Conservation (phyloP, 768 basidiomycete species). For the Boletellus ananiceps region DNA sequence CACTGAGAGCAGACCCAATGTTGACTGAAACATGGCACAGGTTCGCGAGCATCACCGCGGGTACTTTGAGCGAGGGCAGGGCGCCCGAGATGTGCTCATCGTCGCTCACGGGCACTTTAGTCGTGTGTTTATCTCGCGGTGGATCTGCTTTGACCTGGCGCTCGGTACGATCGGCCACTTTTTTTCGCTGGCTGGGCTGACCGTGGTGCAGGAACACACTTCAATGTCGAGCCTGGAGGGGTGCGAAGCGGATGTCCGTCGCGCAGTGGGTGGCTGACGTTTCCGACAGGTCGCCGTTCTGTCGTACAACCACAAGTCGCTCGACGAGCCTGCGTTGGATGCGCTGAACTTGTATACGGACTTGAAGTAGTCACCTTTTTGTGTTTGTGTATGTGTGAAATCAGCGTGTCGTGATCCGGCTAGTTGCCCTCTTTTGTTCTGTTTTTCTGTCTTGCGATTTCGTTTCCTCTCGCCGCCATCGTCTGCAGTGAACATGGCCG, state of each 20-base stretch:
- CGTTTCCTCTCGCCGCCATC: slow-evolving; percentile 16
- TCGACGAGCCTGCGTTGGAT: slow-evolving; percentile 73
- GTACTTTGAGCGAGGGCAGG: slow-evolving; percentile 62
- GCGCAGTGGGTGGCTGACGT: slow-evolving; percentile 5
- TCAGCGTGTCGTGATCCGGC: slow-evolving; percentile 9
- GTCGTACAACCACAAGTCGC: slow-evolving; percentile 76
- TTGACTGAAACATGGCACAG: slow-evolving; percentile 32
- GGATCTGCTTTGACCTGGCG: slow-evolving; percentile 65
- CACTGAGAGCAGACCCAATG: background rate
- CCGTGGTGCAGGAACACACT: slow-evolving; percentile 54
- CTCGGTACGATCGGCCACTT: slow-evolving; percentile 39
- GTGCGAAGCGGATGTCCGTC: slow-evolving; percentile 37
- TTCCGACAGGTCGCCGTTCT: slow-evolving; percentile 62
- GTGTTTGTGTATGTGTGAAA: slow-evolving; percentile 21
- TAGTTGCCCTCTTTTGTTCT: slow-evolving; percentile 11
- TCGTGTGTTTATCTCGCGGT: slow-evolving; percentile 73
- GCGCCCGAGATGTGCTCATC: slow-evolving; percentile 77
- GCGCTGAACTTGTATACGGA: slow-evolving; percentile 65
- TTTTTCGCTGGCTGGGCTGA: slow-evolving; percentile 8
- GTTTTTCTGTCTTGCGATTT: slow-evolving; percentile 4
- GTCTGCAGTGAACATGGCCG: slow-evolving; percentile 34
- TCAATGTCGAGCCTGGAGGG: slow-evolving; percentile 82
- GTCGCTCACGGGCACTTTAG: slow-evolving; percentile 87
- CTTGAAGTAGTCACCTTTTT: slow-evolving; percentile 23
- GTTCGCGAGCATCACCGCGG: slow-evolving; percentile 68